Percentiles rank a stretch among this genome's conserved stretches.
These are phyloP conservation scores for Hypholoma fasciculare DNA, from an alignment of 768 basidiomycete species.

Conservation along the genomic window DNA sequence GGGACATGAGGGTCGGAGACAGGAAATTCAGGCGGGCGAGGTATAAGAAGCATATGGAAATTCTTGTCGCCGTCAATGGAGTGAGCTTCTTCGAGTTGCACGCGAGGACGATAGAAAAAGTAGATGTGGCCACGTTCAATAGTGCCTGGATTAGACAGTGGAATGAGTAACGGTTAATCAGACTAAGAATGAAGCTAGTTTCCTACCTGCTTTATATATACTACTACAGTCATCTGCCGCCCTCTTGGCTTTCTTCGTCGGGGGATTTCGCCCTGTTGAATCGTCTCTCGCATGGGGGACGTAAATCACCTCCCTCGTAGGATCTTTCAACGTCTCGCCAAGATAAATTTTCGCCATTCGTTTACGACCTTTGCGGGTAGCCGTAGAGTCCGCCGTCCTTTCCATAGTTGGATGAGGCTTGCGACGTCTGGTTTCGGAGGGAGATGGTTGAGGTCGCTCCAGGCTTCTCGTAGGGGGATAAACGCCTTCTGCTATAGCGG, in stretches of 20 bases:
- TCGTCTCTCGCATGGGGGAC: no score
- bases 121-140: slow-evolving; percentile 64
- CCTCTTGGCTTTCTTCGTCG: slow-evolving; percentile 25
- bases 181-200: background rate
- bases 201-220: slow-evolving; percentile 21
- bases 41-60: slow-evolving; percentile 61
- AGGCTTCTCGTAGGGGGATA: no score
- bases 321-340: no score
- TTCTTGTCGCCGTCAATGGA: slow-evolving; percentile 58
- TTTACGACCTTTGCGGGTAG: background rate
- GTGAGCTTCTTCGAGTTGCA: slow-evolving; percentile 50
- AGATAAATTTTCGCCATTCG: slow-evolving; percentile 15
- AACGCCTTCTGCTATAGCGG: no score
- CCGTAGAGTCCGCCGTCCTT: no score
- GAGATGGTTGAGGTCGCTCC: no score
- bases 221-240: slow-evolving; percentile 16
- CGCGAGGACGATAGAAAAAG: slow-evolving; percentile 64
- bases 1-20: slow-evolving; percentile 12
- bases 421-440: no score
- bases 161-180: background rate
- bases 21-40: slow-evolving; percentile 46
- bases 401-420: background rate
- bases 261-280: background rate
- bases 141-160: slow-evolving; percentile 33
- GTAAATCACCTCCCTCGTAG: no score